A percentile compares a stretch with the other conserved stretches of the same genome.
These are phyloP conservation scores for Aspergillus sparsus DNA, from an alignment of 495 filamentous ascomycete genomes.

Conservation along the genomic window DNA sequence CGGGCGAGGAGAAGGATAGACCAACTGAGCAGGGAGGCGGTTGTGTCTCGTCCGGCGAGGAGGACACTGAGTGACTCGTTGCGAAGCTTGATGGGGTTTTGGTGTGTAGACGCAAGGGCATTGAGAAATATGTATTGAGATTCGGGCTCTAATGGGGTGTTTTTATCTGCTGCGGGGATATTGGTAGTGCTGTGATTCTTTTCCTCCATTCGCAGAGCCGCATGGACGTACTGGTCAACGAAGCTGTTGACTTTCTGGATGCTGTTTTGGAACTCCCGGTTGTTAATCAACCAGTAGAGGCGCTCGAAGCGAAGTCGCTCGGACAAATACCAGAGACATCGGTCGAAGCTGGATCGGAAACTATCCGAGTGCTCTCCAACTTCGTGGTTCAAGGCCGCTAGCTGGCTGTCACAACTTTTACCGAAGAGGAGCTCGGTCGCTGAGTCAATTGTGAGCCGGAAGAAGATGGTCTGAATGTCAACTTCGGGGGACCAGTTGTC, in stretches of 20 bases:
- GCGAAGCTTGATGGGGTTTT: slow-evolving; percentile 54
- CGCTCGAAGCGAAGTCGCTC: slow-evolving; percentile 51
- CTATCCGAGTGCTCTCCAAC: slow-evolving; percentile 28
- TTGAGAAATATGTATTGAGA: slow-evolving; percentile 43
- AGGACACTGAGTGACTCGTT: slow-evolving; percentile 59
- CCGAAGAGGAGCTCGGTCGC: slow-evolving; percentile 71
- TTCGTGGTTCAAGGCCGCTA: slow-evolving; percentile 27
- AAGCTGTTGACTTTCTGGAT: slow-evolving; percentile 52
- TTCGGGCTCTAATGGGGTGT: slow-evolving; percentile 2
- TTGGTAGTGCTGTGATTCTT: neutral
- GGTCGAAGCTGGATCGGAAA: slow-evolving; percentile 47
- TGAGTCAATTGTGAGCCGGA: slow-evolving; percentile 65
- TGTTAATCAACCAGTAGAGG: slow-evolving; percentile 51
- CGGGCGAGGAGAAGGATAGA: slow-evolving; percentile 64
- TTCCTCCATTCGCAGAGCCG: slow-evolving; percentile 25
- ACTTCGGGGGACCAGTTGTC: slow-evolving; percentile 47
- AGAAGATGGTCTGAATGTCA: slow-evolving; percentile 63
- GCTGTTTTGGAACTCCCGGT: slow-evolving; percentile 47
- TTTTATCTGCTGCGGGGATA: slow-evolving; percentile 28
- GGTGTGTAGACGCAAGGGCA: slow-evolving; percentile 37
- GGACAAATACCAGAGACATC: slow-evolving; percentile 39
- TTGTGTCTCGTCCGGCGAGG: slow-evolving; percentile 59
- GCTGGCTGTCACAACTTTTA: slow-evolving; percentile 50
- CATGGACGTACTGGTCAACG: slow-evolving; percentile 49
- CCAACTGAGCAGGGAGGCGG: slow-evolving; percentile 61